These are phyloP conservation scores for Entamoeba dispar DNA, from an alignment of 208 protist species.

Conservation along the genomic window DNA sequence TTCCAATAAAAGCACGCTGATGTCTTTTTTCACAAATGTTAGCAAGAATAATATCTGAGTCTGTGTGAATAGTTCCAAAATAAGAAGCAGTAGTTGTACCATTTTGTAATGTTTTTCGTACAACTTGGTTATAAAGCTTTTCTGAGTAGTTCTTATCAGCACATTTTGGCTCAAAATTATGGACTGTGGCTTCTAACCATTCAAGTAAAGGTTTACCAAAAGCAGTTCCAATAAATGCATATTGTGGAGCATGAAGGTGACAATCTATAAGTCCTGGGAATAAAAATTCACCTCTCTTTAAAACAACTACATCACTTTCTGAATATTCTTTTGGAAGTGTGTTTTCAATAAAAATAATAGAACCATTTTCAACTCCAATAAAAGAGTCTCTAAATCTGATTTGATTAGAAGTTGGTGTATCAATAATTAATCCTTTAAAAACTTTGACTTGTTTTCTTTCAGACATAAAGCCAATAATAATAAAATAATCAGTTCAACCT, in stretches of 20 bases:
- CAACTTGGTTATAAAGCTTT: conserved; percentile 37
- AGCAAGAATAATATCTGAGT: conserved; percentile 49
- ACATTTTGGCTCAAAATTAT: conserved; percentile 60
- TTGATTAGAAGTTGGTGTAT: no score
- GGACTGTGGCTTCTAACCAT: conserved; percentile 67
- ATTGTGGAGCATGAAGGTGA: conserved; percentile 62
- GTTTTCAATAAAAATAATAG: no score
- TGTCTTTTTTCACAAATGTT: conserved; percentile 32
- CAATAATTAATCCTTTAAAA: no score
- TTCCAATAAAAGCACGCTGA: conserved; percentile 59
- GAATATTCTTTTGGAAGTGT: no score
- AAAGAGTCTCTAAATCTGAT: no score
- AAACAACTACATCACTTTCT: no score
- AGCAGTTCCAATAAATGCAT: conserved; percentile 53
- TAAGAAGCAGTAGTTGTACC: conserved; percentile 66
- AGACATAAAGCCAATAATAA: no score
- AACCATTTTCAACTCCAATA: no score
- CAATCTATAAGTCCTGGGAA: conserved; percentile 65
- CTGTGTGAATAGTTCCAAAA: conserved; percentile 59
- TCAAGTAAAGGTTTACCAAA: conserved; percentile 53
- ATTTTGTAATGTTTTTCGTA: conserved; percentile 36
- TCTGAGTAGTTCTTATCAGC: conserved; percentile 46
- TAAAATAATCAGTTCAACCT: no score
- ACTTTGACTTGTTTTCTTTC: no score
- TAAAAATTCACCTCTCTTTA: conserved; percentile 24